phyloP scores from a whole-genome alignment of 2,329 filamentous ascomycete genomes.

The Hirsutella thompsonii region DNA sequence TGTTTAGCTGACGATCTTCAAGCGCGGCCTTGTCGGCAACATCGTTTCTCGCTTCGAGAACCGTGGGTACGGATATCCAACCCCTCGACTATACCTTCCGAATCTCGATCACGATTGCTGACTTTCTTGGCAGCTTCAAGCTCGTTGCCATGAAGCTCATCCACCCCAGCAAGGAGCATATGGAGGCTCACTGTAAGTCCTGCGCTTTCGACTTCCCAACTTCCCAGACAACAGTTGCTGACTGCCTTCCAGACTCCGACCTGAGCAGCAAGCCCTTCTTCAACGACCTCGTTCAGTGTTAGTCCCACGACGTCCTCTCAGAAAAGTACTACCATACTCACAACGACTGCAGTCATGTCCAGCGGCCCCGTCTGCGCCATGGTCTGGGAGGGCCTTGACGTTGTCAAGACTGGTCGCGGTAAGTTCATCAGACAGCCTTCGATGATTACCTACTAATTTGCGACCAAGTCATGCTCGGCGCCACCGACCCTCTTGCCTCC shows the following conservation, averaged over 20 bases:
- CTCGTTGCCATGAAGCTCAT: constrained; percentile 94
- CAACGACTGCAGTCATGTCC: constrained; percentile 70
- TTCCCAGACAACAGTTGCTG: not conserved
- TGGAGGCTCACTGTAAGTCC: constrained; percentile 80
- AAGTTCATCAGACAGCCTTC: constrained; percentile 22
- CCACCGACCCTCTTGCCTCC: constrained; percentile 95
- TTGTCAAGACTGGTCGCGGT: constrained; percentile 95
- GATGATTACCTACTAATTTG: constrained; percentile 1
- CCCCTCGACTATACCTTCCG: not conserved
- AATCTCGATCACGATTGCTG: constrained; percentile 1
- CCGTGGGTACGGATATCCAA: constrained; percentile 56
- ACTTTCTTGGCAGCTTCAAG: constrained; percentile 62
- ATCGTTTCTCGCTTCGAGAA: constrained; percentile 98
- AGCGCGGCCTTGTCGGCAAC: constrained; percentile 95
- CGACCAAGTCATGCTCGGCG: constrained; percentile 69
- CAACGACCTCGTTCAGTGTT: constrained; percentile 83
- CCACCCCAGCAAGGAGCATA: constrained; percentile 81
- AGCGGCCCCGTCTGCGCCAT: constrained; percentile 96
- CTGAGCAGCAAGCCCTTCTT: constrained; percentile 80
- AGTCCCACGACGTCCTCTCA: constrained; percentile 14
- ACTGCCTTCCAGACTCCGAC: constrained; percentile 55
- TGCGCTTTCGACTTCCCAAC: constrained; percentile 1
- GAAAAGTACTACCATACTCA: constrained; percentile 1
- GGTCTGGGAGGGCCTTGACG: constrained; percentile 99
- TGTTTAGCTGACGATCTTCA: too few species aligned